These are phyloP conservation scores for Ustilago lituana DNA, from an alignment of 1,284 basidiomycete genomes.

Conservation along the genomic window DNA sequence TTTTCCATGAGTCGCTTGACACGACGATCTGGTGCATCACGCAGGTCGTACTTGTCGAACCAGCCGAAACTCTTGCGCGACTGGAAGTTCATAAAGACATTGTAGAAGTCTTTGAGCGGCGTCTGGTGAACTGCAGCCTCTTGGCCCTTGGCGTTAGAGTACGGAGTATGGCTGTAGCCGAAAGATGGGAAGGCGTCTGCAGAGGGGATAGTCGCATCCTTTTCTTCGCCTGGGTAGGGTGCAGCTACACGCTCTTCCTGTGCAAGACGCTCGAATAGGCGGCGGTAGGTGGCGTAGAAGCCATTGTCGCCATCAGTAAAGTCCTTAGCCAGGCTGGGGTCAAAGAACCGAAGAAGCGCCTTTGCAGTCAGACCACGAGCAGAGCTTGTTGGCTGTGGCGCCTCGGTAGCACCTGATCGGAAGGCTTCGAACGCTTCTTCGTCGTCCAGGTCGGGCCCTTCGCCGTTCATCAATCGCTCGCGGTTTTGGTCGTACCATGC, in stretches of 20 bases:
- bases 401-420: conserved; percentile 72
- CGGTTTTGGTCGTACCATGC: conserved; percentile 98
- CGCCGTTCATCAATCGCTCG: conserved; percentile 72
- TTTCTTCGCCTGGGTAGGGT: conserved; percentile 69
- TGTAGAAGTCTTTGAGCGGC: conserved; percentile 76
- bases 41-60: conserved; percentile 83
- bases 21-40: conserved; percentile 86
- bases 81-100: conserved; percentile 84
- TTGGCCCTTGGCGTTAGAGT: conserved; percentile 69
- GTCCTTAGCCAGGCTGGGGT: conserved; percentile 76
- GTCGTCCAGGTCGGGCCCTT: conserved; percentile 54
- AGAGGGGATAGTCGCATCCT: conserved; percentile 56
- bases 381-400: conserved; percentile 72
- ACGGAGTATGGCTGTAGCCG: conserved; percentile 81
- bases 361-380: conserved; percentile 82
- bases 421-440: conserved; percentile 78
- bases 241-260: conserved; percentile 77
- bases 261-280: conserved; percentile 84
- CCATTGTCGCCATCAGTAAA: conserved; percentile 71
- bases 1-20: conserved; percentile 88
- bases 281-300: conserved; percentile 89
- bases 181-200: conserved; percentile 76
- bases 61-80: conserved; percentile 91
- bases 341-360: conserved; percentile 87
- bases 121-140: conserved; percentile 40